phyloP scores from a whole-genome alignment of 768 basidiomycete genomes.

The Serpula lacrymans region DNA sequence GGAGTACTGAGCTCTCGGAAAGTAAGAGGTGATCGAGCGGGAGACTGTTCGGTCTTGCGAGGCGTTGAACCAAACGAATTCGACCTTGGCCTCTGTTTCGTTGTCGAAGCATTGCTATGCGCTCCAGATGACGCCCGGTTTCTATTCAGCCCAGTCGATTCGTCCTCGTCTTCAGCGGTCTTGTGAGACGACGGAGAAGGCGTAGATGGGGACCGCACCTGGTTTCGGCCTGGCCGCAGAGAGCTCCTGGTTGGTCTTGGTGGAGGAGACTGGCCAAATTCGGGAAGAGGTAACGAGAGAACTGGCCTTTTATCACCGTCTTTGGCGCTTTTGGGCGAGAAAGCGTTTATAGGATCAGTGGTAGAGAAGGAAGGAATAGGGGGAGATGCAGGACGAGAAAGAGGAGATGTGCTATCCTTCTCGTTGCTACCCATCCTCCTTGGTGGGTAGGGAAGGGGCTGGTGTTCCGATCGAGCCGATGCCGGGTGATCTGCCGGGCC shows the following conservation, averaged over 20 bases:
- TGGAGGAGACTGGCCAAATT: constrained; percentile 22
- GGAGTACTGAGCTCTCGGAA: constrained; percentile 46
- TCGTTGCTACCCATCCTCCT: constrained; percentile 16
- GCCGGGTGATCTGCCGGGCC: constrained; percentile 13
- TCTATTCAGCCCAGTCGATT: constrained; percentile 7
- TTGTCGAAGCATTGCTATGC: constrained; percentile 30
- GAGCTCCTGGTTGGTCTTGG: constrained; percentile 17
- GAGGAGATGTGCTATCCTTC: constrained; percentile 1
- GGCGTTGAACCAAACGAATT: constrained; percentile 11
- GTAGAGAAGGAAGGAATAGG: constrained; percentile 52
- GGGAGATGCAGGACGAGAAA: constrained; percentile 29
- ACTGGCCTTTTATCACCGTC: constrained; percentile 2
- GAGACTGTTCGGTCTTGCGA: constrained; percentile 11
- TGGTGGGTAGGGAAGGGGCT: constrained; percentile 36
- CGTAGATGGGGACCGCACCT: constrained; percentile 3
- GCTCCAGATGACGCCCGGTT: constrained; percentile 13
- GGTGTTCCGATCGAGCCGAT: constrained; percentile 7
- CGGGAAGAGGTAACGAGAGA: constrained; percentile 2
- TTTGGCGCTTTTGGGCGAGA: constrained; percentile 16
- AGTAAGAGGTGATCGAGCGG: constrained; percentile 31
- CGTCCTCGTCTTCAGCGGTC: constrained; percentile 2
- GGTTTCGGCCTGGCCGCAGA: constrained; percentile 11
- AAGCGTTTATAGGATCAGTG: constrained; percentile 43
- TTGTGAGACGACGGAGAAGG: neutral
- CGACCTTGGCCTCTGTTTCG: constrained; percentile 17